These are phyloP conservation scores for Pterulicium gracile DNA, from an alignment of 1,284 basidiomycete species.

Conservation along the genomic window DNA sequence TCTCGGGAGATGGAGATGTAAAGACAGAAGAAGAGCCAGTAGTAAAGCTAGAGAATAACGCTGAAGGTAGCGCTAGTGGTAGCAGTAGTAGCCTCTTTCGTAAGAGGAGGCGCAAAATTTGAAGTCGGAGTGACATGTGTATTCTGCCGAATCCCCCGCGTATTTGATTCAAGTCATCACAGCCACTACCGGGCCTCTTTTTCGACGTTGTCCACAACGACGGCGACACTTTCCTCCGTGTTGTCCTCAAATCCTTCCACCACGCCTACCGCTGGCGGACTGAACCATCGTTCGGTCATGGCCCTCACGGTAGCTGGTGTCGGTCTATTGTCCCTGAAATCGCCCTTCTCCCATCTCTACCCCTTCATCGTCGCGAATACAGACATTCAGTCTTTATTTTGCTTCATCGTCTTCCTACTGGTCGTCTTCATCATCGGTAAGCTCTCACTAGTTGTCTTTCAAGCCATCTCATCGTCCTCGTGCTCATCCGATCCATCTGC, in stretches of 20 bases:
- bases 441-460: slow-evolving; percentile 18
- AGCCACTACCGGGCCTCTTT: background rate
- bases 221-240: background rate
- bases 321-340: background rate
- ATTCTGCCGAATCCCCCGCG: background rate
- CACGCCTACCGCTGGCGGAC: background rate
- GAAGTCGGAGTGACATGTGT: background rate
- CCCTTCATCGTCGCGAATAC: background rate
- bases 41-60: background rate
- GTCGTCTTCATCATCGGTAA: slow-evolving; percentile 64
- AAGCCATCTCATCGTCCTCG: slow-evolving; percentile 8
- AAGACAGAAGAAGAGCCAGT: background rate
- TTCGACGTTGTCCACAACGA: background rate
- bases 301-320: background rate
- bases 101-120: background rate
- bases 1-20: background rate
- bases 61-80: background rate
- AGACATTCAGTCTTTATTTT: slow-evolving; percentile 21
- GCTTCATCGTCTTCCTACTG: slow-evolving; percentile 52
- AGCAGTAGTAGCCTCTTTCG: background rate
- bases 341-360: background rate
- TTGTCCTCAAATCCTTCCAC: background rate
- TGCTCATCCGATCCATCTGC: slow-evolving; percentile 13
- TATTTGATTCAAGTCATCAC: background rate
- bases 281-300: background rate